Percentiles rank a stretch among this genome's conserved stretches.
These are phyloP conservation scores for Solanum hybrid DNA, from an alignment of 305 asterid genomes.

Conservation along the genomic window DNA sequence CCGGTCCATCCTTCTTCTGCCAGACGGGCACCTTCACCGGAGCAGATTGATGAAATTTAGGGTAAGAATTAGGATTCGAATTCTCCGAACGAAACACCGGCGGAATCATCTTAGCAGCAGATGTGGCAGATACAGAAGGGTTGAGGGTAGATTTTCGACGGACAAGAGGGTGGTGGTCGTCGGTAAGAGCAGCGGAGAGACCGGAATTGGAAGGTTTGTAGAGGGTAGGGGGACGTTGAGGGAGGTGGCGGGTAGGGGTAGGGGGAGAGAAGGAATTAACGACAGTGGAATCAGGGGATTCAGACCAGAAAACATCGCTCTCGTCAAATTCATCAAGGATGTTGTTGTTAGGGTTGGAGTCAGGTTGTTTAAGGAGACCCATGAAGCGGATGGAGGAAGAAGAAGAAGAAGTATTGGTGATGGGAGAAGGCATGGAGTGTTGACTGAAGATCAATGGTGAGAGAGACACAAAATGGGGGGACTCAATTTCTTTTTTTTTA, in stretches of 20 bases:
- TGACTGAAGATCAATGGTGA: background rate
- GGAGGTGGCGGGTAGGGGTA: slow-evolving; percentile 5
- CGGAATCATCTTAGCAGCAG: slow-evolving; percentile 20
- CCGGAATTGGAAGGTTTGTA: slow-evolving; percentile 30
- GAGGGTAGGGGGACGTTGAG: slow-evolving; percentile 12
- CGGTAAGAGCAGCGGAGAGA: slow-evolving; percentile 52
- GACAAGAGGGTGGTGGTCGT: slow-evolving; percentile 32
- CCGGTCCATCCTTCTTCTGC: slow-evolving; percentile 28
- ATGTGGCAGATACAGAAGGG: slow-evolving; percentile 22
- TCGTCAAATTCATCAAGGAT: slow-evolving; percentile 54
- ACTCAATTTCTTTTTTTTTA: background rate
- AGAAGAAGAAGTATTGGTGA: slow-evolving; percentile 9
- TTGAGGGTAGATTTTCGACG: slow-evolving; percentile 40
- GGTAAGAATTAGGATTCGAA: slow-evolving; percentile 6
- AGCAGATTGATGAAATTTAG: slow-evolving; percentile 54
- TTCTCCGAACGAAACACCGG: slow-evolving; percentile 23
- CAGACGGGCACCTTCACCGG: slow-evolving; percentile 68
- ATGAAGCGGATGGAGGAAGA: slow-evolving; percentile 34
- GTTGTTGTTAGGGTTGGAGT: slow-evolving; percentile 13
- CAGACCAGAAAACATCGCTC: slow-evolving; percentile 66
- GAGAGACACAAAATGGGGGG: background rate
- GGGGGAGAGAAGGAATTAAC: slow-evolving; percentile 20
- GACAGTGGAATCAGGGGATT: slow-evolving; percentile 26
- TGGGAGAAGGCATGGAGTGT: background rate
- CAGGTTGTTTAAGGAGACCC: slow-evolving; percentile 31